Evolutionary conservation across 176 grass and related monocot genomes (phyloP).

Genomic region (Alloteropsis semialata): DNA sequence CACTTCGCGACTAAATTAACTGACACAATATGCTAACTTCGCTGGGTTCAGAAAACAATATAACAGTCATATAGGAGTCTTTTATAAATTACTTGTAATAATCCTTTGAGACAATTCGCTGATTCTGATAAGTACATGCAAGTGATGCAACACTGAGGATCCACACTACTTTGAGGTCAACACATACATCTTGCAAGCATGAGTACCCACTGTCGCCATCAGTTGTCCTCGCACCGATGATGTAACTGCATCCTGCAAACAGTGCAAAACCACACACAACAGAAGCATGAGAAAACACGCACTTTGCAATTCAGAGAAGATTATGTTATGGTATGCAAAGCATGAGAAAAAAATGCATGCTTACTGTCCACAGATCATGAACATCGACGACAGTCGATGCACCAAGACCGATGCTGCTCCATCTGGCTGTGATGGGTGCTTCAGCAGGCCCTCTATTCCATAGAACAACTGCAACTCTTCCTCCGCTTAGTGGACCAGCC

Average conservation of each 20-base stretch:
- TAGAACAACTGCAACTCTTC: conserved; percentile 45
- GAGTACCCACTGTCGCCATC: conserved; percentile 18
- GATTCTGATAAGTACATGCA: not conserved
- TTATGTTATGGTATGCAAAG: not conserved
- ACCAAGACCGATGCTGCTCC: conserved; percentile 39
- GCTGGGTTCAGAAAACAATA: not conserved
- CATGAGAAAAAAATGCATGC: not conserved
- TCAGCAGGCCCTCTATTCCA: conserved; percentile 47
- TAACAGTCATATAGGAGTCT: not conserved
- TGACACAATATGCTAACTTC: too few species aligned
- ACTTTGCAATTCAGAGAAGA: not conserved
- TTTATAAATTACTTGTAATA: not conserved
- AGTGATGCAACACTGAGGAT: not conserved
- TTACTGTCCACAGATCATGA: conserved; percentile 60
- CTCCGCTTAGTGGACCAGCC: conserved; percentile 40
- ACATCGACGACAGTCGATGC: conserved; percentile 28
- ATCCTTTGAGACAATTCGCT: not conserved
- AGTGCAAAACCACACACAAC: not conserved
- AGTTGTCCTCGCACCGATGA: conserved; percentile 28
- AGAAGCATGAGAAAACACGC: not conserved
- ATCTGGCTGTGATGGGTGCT: conserved; percentile 31
- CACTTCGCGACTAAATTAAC: too few species aligned
- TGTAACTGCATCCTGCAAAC: conserved; percentile 24
- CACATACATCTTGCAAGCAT: conserved; percentile 54
- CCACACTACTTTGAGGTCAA: conserved; percentile 25